Evolutionary conservation across 345 rosid species (phyloP).

Genomic region (Aquilaria sinensis): DNA sequence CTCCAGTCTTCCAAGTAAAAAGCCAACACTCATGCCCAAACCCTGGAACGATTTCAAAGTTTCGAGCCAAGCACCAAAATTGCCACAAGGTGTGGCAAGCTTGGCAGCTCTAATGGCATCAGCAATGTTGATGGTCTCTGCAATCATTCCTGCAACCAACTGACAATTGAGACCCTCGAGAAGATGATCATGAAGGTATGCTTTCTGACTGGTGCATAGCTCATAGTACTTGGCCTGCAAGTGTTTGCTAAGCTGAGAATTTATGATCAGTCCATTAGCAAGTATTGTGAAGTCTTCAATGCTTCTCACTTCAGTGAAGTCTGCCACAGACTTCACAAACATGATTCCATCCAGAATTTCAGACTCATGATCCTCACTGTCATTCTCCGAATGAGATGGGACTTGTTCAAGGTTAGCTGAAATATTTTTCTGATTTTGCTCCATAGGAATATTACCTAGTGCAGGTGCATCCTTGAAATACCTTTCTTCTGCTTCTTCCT

Average conservation of each 20-base stretch:
- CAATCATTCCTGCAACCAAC: constrained; percentile 24
- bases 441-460: constrained; percentile 1
- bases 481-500: neutral
- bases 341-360: constrained; percentile 21
- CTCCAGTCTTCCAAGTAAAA: constrained; percentile 20
- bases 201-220: constrained; percentile 34
- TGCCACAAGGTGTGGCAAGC: constrained; percentile 11
- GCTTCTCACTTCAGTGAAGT: constrained; percentile 31
- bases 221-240: constrained; percentile 30
- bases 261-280: constrained; percentile 28
- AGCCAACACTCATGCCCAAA: constrained; percentile 35
- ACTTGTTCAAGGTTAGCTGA: neutral
- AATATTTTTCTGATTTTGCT: constrained; percentile 7
- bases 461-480: constrained; percentile 8
- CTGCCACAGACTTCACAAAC: constrained; percentile 18
- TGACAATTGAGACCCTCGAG: constrained; percentile 26
- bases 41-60: constrained; percentile 25
- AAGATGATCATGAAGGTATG: constrained; percentile 32
- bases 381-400: constrained; percentile 18
- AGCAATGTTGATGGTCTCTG: constrained; percentile 23
- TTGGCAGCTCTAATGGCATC: constrained; percentile 39
- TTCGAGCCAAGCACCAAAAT: constrained; percentile 24
- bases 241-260: constrained; percentile 25
- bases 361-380: constrained; percentile 14
- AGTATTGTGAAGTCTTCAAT: constrained; percentile 28